Conservation (phyloP, 352 stramenopile species). For the Globisporangium middletonii region DNA sequence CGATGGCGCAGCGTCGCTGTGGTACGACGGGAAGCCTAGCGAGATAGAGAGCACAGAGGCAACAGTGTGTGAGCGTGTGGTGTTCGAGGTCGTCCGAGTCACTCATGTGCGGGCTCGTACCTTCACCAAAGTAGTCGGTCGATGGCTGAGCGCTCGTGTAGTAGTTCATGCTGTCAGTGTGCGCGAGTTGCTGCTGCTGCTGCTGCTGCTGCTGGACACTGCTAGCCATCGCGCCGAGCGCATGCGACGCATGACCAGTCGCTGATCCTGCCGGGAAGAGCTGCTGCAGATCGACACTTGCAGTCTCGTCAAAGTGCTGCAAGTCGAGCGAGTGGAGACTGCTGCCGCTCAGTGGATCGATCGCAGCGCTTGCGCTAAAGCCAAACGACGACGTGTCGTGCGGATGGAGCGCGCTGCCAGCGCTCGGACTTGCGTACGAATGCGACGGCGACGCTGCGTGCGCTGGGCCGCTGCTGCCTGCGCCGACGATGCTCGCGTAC, state of each 20-base stretch:
- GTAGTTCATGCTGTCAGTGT: not conserved
- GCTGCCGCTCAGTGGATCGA: conserved; percentile 1
- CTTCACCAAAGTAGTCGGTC: conserved; percentile 14
- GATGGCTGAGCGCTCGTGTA: conserved; percentile 1
- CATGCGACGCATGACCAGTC: not conserved
- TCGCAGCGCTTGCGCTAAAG: not conserved
- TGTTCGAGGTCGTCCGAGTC: not conserved
- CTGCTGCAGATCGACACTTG: conserved; percentile 16
- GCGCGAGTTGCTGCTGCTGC: not conserved
- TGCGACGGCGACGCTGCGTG: not conserved
- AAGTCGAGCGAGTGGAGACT: conserved; percentile 11
- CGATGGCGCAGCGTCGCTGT: conserved; percentile 1
- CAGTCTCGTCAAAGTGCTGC: conserved; percentile 17
- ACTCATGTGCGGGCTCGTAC: not conserved
- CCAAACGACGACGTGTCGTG: conserved; percentile 9
- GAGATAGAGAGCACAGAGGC: not conserved
- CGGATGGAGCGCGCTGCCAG: conserved; percentile 1
- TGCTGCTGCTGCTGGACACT: conserved; percentile 5
- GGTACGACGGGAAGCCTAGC: conserved; percentile 10
- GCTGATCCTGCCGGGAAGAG: conserved; percentile 8
- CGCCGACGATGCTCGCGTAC: not conserved
- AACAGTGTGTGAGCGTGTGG: not conserved
- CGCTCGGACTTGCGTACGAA: not conserved
- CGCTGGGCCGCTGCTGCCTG: not conserved
- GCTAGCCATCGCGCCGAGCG: not conserved